Evolutionary conservation across 2,329 filamentous ascomycete genomes (phyloP).

Genomic region (Corynespora cassiicola): DNA sequence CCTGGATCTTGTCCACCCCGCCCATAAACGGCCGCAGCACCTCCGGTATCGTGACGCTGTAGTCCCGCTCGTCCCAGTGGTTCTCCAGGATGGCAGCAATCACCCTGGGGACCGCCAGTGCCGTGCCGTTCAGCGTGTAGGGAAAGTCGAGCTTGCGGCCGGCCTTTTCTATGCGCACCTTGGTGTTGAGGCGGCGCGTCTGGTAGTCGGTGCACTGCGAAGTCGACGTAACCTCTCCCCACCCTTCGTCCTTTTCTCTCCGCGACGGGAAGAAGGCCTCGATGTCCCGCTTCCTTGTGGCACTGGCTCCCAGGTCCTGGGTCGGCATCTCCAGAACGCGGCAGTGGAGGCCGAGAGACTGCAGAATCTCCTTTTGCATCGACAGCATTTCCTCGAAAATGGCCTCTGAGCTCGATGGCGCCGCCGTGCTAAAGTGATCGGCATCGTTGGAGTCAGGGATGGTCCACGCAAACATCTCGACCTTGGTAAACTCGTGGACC

Average conservation of each 20-base stretch:
- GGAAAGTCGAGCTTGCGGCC: slow-evolving; percentile 72
- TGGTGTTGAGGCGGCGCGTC: slow-evolving; percentile 79
- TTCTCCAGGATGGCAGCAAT: slow-evolving; percentile 89
- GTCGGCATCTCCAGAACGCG: slow-evolving; percentile 93
- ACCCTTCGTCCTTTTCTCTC: slow-evolving; percentile 70
- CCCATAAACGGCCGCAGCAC: slow-evolving; percentile 86
- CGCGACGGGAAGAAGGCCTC: slow-evolving; percentile 93
- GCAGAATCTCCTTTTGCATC: slow-evolving; percentile 85
- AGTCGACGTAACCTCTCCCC: slow-evolving; percentile 91
- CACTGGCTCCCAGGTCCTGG: slow-evolving; percentile 86
- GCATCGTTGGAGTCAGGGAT: slow-evolving; percentile 56
- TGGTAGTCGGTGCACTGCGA: slow-evolving; percentile 97
- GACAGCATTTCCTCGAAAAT: slow-evolving; percentile 85
- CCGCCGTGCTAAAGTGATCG: slow-evolving; percentile 38
- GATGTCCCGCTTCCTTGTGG: slow-evolving; percentile 86
- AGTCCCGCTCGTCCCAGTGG: slow-evolving; percentile 77
- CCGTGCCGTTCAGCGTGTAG: slow-evolving; percentile 93
- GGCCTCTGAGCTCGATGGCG: slow-evolving; percentile 54
- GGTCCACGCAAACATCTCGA: slow-evolving; percentile 97
- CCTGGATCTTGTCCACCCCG: slow-evolving; percentile 41
- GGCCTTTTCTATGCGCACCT: slow-evolving; percentile 61
- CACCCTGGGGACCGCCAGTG: slow-evolving; percentile 87
- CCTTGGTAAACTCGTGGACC: slow-evolving; percentile 98
- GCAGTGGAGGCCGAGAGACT: slow-evolving; percentile 78
- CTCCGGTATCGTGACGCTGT: slow-evolving; percentile 76